A percentile compares a stretch with the other conserved stretches of the same genome.
Evolutionary conservation across 352 stramenopile species (phyloP).

Genomic region (Blastocystis sp.): DNA sequence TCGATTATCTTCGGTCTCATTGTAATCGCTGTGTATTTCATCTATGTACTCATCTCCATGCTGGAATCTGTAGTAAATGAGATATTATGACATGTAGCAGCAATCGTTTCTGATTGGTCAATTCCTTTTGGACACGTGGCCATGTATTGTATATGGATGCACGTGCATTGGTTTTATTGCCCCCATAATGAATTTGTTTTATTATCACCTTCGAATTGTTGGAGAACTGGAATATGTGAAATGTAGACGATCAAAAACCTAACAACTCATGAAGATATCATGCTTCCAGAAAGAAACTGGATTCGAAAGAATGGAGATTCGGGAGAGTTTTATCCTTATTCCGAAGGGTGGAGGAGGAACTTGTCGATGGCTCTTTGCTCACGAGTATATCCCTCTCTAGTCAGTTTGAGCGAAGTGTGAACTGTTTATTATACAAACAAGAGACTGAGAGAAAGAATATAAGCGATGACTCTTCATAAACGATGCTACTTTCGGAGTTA

Average conservation of each 20-base stretch:
- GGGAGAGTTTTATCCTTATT: not conserved
- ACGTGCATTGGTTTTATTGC: not conserved
- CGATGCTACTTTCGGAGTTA: not conserved
- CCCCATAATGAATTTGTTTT: not conserved
- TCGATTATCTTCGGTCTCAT: not conserved
- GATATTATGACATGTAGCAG: not conserved
- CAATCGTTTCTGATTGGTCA: not conserved
- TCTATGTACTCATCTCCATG: not conserved
- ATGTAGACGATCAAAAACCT: not conserved
- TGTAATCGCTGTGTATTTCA: conserved; percentile 1
- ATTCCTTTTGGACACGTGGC: conserved; percentile 5
- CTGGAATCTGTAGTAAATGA: not conserved
- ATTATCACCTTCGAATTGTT: conserved; percentile 34
- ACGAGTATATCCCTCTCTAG: not conserved
- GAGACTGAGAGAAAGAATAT: not conserved
- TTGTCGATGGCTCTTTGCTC: not conserved
- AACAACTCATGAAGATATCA: conserved; percentile 23
- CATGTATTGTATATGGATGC: not conserved
- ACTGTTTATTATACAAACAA: not conserved
- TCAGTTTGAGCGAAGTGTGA: not conserved
- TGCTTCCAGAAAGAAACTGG: not conserved
- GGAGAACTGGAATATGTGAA: not conserved
- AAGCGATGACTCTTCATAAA: not conserved
- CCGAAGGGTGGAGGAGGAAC: not conserved
- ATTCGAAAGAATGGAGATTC: conserved; percentile 2